Evolutionary conservation across 441 rosid genomes (phyloP).

Genomic region (Aleurites moluccanus): DNA sequence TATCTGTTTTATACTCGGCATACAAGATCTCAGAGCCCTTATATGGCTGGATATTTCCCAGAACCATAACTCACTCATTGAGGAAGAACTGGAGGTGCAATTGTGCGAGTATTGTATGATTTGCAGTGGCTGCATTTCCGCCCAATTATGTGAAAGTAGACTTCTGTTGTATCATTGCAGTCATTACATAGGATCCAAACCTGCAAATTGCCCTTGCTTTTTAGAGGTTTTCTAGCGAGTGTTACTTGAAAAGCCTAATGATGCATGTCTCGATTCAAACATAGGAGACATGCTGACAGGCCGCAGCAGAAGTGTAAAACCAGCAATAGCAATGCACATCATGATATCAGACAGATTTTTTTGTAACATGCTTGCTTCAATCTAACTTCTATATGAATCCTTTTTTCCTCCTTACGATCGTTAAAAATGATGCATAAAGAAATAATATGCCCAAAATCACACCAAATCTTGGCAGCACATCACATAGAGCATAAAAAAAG

Average conservation of each 20-base stretch:
- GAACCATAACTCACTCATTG: slow-evolving; percentile 43
- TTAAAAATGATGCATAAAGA: background rate
- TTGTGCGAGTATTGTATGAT: slow-evolving; percentile 86
- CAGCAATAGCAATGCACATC: background rate
- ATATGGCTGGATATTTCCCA: background rate
- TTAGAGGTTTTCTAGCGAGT: background rate
- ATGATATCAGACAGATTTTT: background rate
- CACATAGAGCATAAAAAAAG: background rate
- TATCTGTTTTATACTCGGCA: slow-evolving; percentile 14
- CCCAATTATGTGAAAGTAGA: slow-evolving; percentile 80
- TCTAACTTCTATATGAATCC: background rate
- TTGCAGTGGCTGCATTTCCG: slow-evolving; percentile 92
- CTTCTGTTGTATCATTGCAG: slow-evolving; percentile 95
- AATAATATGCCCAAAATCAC: background rate
- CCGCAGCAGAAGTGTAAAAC: background rate
- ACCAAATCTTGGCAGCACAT: background rate
- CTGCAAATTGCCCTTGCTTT: slow-evolving; percentile 38
- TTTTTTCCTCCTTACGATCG: background rate
- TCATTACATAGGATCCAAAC: slow-evolving; percentile 97
- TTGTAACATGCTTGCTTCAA: too few relatives aligned
- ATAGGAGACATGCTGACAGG: background rate
- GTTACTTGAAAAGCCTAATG: background rate
- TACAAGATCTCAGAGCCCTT: slow-evolving; percentile 20
- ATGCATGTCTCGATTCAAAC: background rate
- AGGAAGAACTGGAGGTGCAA: slow-evolving; percentile 84